A percentile compares a stretch with the other conserved stretches of the same genome.
These are phyloP conservation scores for Apiospora hydei DNA, from an alignment of 2,329 filamentous ascomycete species.

Conservation along the genomic window DNA sequence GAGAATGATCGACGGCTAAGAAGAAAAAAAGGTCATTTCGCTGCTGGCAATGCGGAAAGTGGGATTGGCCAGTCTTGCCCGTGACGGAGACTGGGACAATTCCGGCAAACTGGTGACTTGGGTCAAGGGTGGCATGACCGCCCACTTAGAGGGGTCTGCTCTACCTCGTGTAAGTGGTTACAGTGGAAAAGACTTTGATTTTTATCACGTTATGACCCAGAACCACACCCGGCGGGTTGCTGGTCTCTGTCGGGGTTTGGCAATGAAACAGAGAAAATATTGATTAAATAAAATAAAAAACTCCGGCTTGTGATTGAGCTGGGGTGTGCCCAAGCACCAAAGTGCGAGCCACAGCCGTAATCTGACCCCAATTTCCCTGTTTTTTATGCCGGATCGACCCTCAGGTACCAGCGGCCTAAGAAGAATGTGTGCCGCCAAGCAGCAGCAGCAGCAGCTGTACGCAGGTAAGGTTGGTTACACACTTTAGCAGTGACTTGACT, in stretches of 20 bases:
- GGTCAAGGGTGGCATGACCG: conserved; percentile 1
- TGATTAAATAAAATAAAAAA: background rate
- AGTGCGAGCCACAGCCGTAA: background rate
- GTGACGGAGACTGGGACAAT: background rate
- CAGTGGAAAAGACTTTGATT: conserved; percentile 6
- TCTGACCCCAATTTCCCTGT: conserved; percentile 6
- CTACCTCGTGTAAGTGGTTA: conserved; percentile 1
- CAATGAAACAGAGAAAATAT: background rate
- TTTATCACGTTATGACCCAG: background rate
- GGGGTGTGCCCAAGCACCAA: background rate
- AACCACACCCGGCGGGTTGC: background rate
- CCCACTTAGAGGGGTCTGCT: conserved; percentile 3
- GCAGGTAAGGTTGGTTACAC: background rate
- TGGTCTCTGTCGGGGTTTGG: background rate
- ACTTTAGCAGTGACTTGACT: conserved; percentile 14
- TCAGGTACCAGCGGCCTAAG: conserved; percentile 1
- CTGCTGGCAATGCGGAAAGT: conserved; percentile 7
- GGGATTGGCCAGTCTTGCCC: background rate
- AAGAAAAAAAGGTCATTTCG: background rate
- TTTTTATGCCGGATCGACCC: background rate
- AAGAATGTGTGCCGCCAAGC: conserved; percentile 11
- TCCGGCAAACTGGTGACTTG: background rate
- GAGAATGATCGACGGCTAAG: conserved; percentile 14
- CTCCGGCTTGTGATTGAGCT: background rate
- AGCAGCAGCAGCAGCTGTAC: too few species aligned